Conservation (phyloP, 495 filamentous ascomycete genomes). For the Aspergillus coremiiformis region DNA sequence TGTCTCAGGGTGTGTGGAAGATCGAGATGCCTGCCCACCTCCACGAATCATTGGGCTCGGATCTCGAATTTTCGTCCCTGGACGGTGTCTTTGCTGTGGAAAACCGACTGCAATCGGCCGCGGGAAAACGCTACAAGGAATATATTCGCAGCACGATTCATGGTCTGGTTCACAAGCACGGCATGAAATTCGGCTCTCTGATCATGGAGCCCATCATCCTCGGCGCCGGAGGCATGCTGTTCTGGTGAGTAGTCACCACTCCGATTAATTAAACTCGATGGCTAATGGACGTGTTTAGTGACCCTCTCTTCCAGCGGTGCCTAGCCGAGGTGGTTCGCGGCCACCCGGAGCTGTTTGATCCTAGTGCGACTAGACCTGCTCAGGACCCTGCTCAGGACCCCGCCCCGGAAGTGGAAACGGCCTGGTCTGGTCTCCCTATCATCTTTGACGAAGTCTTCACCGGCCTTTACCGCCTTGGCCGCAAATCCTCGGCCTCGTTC, state of each 20-base stretch:
- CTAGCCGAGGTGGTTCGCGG: slow-evolving; percentile 56
- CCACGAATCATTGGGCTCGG: slow-evolving; percentile 37
- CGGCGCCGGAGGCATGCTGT: slow-evolving; percentile 70
- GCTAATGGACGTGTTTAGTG: slow-evolving; percentile 32
- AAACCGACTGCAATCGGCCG: slow-evolving; percentile 31
- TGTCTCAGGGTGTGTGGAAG: slow-evolving; percentile 55
- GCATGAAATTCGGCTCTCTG: slow-evolving; percentile 62
- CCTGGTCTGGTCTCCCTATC: slow-evolving; percentile 65
- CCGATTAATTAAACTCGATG: not conserved
- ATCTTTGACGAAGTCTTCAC: slow-evolving; percentile 80
- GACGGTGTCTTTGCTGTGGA: slow-evolving; percentile 55
- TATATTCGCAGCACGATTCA: slow-evolving; percentile 51
- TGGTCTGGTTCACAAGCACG: slow-evolving; percentile 41
- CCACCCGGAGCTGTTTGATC: slow-evolving; percentile 42
- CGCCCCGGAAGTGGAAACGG: slow-evolving; percentile 7
- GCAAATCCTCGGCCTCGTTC: slow-evolving; percentile 56
- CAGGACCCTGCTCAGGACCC: not conserved
- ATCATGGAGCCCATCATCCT: slow-evolving; percentile 70
- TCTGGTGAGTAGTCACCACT: slow-evolving; percentile 48
- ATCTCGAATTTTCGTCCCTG: slow-evolving; percentile 42
- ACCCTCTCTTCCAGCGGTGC: slow-evolving; percentile 67
- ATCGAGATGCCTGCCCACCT: slow-evolving; percentile 47
- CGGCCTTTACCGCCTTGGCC: slow-evolving; percentile 69
- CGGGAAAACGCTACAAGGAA: slow-evolving; percentile 43
- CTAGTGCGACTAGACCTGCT: slow-evolving; percentile 5